Percentiles rank a stretch among this genome's conserved stretches.
These are phyloP conservation scores for Populus ilicifolia DNA, from an alignment of 345 rosid genomes.

Conservation along the genomic window DNA sequence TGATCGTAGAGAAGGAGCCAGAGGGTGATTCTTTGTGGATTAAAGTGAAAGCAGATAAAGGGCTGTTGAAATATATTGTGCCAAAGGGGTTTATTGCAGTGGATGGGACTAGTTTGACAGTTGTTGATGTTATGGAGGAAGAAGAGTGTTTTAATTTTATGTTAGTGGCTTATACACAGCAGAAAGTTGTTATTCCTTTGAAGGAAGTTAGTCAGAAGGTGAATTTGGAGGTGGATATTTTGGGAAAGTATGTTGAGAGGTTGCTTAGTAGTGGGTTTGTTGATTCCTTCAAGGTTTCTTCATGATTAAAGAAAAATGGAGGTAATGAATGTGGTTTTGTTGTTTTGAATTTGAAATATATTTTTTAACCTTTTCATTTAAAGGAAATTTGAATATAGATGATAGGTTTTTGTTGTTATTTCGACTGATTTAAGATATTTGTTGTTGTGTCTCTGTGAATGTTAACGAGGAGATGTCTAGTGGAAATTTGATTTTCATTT, in stretches of 20 bases:
- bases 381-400: background rate
- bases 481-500: background rate
- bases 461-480: background rate
- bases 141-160: slow-evolving; percentile 77
- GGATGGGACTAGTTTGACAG: slow-evolving; percentile 92
- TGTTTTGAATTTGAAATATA: background rate
- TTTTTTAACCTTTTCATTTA: no score
- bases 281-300: slow-evolving; percentile 34
- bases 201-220: slow-evolving; percentile 80
- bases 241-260: slow-evolving; percentile 94
- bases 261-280: slow-evolving; percentile 57
- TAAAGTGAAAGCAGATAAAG: slow-evolving; percentile 55
- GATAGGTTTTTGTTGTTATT: background rate
- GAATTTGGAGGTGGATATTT: slow-evolving; percentile 85
- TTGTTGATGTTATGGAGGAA: slow-evolving; percentile 73
- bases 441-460: background rate
- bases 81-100: slow-evolving; percentile 86
- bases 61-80: slow-evolving; percentile 59
- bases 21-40: slow-evolving; percentile 87
- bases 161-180: slow-evolving; percentile 79
- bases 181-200: slow-evolving; percentile 65
- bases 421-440: background rate
- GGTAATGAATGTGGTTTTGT: slow-evolving; percentile 7
- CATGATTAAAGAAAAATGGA: slow-evolving; percentile 12
- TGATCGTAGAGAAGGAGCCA: slow-evolving; percentile 51